Evolutionary conservation across 805 yeast genomes (phyloP), one percentile per base, ranked within the genome.

Genomic region (Sungouiozyma intestinalis): DNA sequence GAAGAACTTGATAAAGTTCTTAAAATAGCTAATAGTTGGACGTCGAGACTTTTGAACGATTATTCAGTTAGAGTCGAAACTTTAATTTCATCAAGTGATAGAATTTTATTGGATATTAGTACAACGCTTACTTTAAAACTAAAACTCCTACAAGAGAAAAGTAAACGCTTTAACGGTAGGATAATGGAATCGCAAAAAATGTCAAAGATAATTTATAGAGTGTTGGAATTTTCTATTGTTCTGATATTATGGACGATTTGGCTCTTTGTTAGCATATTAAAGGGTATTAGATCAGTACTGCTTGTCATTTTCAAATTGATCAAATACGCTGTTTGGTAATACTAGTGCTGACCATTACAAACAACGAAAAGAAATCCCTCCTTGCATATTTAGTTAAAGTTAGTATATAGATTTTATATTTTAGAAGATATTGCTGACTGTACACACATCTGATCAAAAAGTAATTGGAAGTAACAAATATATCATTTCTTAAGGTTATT

Each of bases 91-190:
- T 66, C 70, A 32, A 76, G 82, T 40, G 87, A 81, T 60, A 65
- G 88, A 48, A 72, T 81, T 9, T 73, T 79, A 44, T 81, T 85
- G 46, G 88, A 81, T 52, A 76, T 82, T 41, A 82, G 78, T 55
- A 81, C 90, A 0, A 77, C 86, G 1, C 58, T 81, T 35, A 71
- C 85, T 9, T 60, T 82, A 45, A 80, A 79, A 48, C 63, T 81
- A 21, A 64, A 62, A 45, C 47, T 55, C 16, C 56, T 58, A 27
- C 63, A 60, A 42, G 64, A 60, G 34, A 54, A 56, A 35, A 53
- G 60, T 2, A 62, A 58, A 40, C 51, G 52, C n/a, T 52, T 48
- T 43, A 53, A 48, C 36, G 42, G 51, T 24, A 51, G 45, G 32
- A 48, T 51, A 21, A 48, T 58, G 49, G 51, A 48, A 44, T 38